A percentile compares a stretch with the other conserved stretches of the same genome.
Conservation (phyloP, 2,329 filamentous ascomycete species). For the Colletotrichum caudatum region DNA sequence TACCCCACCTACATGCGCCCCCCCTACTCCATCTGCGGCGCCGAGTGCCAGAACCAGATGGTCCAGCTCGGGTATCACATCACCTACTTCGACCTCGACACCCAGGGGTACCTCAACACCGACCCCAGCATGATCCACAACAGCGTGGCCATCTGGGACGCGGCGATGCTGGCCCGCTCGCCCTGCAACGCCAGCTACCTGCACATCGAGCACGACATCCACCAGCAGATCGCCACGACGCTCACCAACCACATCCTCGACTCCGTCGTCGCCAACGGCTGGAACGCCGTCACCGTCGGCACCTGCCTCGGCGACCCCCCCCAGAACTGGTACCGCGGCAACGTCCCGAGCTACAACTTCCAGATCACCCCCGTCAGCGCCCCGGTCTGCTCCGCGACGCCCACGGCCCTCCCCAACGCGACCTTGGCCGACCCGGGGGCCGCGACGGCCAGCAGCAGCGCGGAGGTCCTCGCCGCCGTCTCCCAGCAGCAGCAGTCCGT, state of each 20-base stretch:
- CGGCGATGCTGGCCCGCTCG: constrained; percentile 47
- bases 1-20: constrained; percentile 61
- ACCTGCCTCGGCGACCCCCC: constrained; percentile 59
- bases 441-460: constrained; percentile 10
- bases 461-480: constrained; percentile 6
- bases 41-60: constrained; percentile 42
- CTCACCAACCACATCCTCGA: constrained; percentile 52
- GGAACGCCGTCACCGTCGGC: constrained; percentile 57
- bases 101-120: constrained; percentile 45
- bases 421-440: background rate
- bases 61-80: constrained; percentile 31
- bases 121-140: constrained; percentile 45
- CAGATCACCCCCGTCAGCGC: constrained; percentile 26
- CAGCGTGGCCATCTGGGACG: constrained; percentile 51
- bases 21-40: constrained; percentile 37
- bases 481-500: constrained; percentile 43
- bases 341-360: constrained; percentile 45
- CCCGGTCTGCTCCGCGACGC: constrained; percentile 14
- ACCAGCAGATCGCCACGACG: constrained; percentile 56
- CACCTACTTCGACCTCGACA: constrained; percentile 46
- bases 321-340: constrained; percentile 59
- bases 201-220: constrained; percentile 57
- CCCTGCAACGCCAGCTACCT: constrained; percentile 45
- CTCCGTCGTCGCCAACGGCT: constrained; percentile 44
- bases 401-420: background rate